Base-by-base conservation (phyloP, 345 rosid species). In the Adansonia digitata region DNA sequence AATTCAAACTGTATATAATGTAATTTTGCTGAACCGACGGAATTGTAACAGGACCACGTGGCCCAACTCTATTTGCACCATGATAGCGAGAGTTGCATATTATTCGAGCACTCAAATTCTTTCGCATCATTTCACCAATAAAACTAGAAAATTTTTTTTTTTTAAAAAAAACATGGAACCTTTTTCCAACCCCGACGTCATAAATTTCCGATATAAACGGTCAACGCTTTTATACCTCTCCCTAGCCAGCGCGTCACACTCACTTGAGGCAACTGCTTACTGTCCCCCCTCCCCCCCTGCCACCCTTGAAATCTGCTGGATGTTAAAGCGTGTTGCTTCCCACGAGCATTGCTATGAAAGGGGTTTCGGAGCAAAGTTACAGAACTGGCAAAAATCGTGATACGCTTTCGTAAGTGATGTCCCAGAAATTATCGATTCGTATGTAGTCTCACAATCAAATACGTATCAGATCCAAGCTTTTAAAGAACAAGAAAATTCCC, bases 211-310 rank as follows among this genome's bases (percentile, higher is more conserved):
- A 52, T 74, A 22, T 55, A 26, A 12, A 12, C 74, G 39, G 81
- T 77, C 84, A 81, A 77, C 81, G 71, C 63, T 63, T 53, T 69
- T 20, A 18, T 20, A 27, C 42, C 4, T 9, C 5, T 4, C 20
- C 37, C 37, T 5, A 1, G 15, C 6, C 4, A 5, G 65, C 37
- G 65, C 65, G 40, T 60, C 1, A 3, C 7, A 5, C 20, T 14
- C 20, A 60, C 40, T 6, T 57, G 26, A 31, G 1, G 18, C 4
- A 12, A 57, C 37, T 5, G 4, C n/a, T 17, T n/a, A n/a, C n/a
- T n/a, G n/a, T n/a, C n/a, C n/a, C n/a, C n/a, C n/a, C n/a, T n/a
- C n/a, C n/a, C n/a, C n/a, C n/a, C n/a, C n/a, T n/a, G n/a, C n/a
- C n/a, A n/a, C n/a, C n/a, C n/a, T 27, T 13, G 5, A 13, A 13